Evolutionary conservation across 2,329 filamentous ascomycete species (phyloP).

Genomic region (Fusarium cicatricum): DNA sequence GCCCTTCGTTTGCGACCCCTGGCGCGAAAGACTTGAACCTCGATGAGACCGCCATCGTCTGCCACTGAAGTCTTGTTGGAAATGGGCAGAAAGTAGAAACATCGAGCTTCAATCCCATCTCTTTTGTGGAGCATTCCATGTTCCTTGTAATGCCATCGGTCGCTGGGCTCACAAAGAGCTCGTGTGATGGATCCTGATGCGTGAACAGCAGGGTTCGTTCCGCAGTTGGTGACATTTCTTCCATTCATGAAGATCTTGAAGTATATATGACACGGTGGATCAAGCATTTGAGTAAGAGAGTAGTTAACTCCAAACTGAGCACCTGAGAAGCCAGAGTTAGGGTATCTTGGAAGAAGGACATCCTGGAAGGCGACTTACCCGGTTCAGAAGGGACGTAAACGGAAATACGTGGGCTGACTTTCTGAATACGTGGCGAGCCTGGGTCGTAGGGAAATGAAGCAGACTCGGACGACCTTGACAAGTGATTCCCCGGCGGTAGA

Average conservation of each 20-base stretch:
- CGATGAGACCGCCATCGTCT: constrained; percentile 64
- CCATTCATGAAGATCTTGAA: constrained; percentile 67
- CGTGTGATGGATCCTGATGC: constrained; percentile 52
- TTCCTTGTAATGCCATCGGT: constrained; percentile 51
- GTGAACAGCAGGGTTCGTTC: constrained; percentile 51
- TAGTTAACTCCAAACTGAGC: constrained; percentile 64
- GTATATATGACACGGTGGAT: constrained; percentile 54
- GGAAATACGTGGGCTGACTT: constrained; percentile 54
- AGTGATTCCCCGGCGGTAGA: constrained; percentile 24
- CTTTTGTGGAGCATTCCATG: constrained; percentile 45
- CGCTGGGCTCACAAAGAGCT: constrained; percentile 59
- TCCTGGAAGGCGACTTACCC: constrained; percentile 48
- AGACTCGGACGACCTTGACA: constrained; percentile 32
- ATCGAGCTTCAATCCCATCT: constrained; percentile 57
- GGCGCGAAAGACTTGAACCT: constrained; percentile 62
- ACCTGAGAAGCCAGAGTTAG: constrained; percentile 46
- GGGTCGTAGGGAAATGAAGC: not conserved
- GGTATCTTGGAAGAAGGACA: not conserved
- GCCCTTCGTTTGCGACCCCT: constrained; percentile 54
- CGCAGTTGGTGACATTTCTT: constrained; percentile 61
- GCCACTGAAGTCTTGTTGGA: constrained; percentile 51
- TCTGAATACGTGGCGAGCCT: constrained; percentile 36
- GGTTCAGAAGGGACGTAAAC: constrained; percentile 65
- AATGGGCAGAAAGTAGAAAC: constrained; percentile 58
- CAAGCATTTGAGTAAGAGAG: constrained; percentile 47